Evolutionary conservation across 2,329 filamentous ascomycete species (phyloP).

Genomic region (Beauveria sp.): DNA sequence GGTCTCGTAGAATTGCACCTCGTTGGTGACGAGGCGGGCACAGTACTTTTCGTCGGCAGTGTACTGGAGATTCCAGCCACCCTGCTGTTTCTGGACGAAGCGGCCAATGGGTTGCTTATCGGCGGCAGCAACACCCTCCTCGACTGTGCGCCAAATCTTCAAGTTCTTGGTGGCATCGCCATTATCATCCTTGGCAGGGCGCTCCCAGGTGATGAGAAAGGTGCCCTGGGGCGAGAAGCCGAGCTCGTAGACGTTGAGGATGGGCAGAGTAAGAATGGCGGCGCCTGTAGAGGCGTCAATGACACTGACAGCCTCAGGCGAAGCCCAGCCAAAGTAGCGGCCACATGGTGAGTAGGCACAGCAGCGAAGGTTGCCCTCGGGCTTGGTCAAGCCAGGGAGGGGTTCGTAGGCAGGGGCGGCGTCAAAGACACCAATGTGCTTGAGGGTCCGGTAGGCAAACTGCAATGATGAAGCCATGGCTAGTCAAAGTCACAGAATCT

Average conservation of each 20-base stretch:
- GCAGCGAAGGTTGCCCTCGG: slow-evolving; percentile 90
- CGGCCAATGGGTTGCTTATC: slow-evolving; percentile 71
- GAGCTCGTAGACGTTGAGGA: slow-evolving; percentile 84
- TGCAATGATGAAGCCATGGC: slow-evolving; percentile 90
- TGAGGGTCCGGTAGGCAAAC: slow-evolving; percentile 95
- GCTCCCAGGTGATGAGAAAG: slow-evolving; percentile 95
- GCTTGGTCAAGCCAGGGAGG: slow-evolving; percentile 75
- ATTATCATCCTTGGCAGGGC: slow-evolving; percentile 83
- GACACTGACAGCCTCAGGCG: slow-evolving; percentile 77
- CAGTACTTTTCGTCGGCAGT: slow-evolving; percentile 89
- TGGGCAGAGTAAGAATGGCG: slow-evolving; percentile 65
- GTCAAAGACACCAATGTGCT: slow-evolving; percentile 90
- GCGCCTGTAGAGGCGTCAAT: slow-evolving; percentile 73
- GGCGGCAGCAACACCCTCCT: slow-evolving; percentile 53
- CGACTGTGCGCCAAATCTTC: slow-evolving; percentile 87
- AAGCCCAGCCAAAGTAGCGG: slow-evolving; percentile 92
- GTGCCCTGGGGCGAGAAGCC: slow-evolving; percentile 89
- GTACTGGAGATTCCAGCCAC: slow-evolving; percentile 96
- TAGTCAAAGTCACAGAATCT: slow-evolving; percentile 75
- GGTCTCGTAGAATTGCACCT: slow-evolving; percentile 95
- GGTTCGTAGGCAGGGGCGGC: slow-evolving; percentile 81
- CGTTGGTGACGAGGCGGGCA: slow-evolving; percentile 89
- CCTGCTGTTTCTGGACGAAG: slow-evolving; percentile 94
- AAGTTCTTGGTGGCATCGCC: slow-evolving; percentile 94
- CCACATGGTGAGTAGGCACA: slow-evolving; percentile 94